Evolutionary conservation across 805 yeast genomes (phyloP), one percentile per base, ranked within the genome.

Genomic region (Kuraishia capsulata): DNA sequence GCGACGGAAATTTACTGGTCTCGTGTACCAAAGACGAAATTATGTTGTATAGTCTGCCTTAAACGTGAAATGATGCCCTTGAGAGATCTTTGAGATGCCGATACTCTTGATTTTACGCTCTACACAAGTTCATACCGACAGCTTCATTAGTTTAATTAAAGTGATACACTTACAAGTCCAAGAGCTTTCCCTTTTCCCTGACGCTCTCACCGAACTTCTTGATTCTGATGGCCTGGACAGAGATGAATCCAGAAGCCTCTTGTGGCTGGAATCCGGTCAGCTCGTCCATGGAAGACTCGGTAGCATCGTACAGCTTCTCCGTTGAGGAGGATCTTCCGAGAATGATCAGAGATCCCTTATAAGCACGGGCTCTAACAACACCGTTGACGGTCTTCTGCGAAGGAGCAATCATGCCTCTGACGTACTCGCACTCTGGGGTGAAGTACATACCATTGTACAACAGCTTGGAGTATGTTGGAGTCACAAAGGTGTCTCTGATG

Each of bases 221-320:
- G 62, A 90, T 85, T 75, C 98, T 87, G 64, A 92, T 92, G 45
- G 97, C 86, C 73, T 92, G 97, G 52, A 92, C 95, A 50, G 96
- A 86, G 65, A 92, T 92, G 76, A 92, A 92, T 40, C 98, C 98
- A 44, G 94, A 70, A 43, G 98, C 87, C 63, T 90, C 97, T 62
- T 84, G 88, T 47, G 98, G 98, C 54, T 85, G 81, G 75, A 92
- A 92, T 43, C 96, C 98, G 42, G 97, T 88, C 57, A 92, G 79
- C 69, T 92, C 98, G 66, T 92, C 98, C 98, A 92, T 92, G 10
- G 97, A 90, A 13, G 97, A 89, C 65, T 90, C 97, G 40, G 96
- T 87, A 48, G 96, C 96, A 62, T 92, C 97, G 65, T 92, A 92
- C 51, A 92, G 77, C 69, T 88, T 90, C 71, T 92, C 98, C 44